Percentiles rank a stretch among this genome's conserved stretches.
Conservation (phyloP, 345 rosid species). For the Cardamine resedifolia region DNA sequence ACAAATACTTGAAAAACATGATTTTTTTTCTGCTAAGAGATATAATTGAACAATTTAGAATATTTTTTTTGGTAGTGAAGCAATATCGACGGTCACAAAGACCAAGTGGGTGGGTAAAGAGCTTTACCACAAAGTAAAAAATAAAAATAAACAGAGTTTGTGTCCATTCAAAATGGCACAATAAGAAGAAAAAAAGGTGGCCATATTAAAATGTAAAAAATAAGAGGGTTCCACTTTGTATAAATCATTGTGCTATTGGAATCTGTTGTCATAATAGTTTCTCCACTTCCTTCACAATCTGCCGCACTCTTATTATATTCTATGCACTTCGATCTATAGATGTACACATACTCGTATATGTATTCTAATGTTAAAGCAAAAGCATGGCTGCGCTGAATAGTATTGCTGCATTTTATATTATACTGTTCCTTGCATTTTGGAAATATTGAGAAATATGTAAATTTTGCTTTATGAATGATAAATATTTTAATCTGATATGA, state of each 20-base stretch:
- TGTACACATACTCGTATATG: conserved; percentile 3
- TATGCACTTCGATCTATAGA: conserved; percentile 2
- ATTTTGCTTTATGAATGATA: not conserved
- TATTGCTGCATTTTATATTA: not conserved
- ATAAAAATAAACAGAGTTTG: conserved; percentile 20
- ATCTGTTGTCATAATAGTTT: conserved; percentile 43
- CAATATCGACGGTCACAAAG: conserved; percentile 32
- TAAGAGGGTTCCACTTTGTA: conserved; percentile 18
- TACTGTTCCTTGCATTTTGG: conserved; percentile 21
- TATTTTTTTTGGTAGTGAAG: conserved; percentile 11
- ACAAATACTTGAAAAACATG: not conserved
- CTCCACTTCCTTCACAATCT: conserved; percentile 43
- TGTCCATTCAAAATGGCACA: conserved; percentile 39
- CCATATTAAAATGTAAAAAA: conserved; percentile 26
- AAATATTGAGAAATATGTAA: not conserved
- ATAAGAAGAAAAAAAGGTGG: conserved; percentile 16
- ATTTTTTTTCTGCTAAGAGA: not conserved
- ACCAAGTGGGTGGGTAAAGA: conserved; percentile 27
- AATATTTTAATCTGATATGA: not conserved
- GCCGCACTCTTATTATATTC: conserved; percentile 6
- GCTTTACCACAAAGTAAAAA: conserved; percentile 30
- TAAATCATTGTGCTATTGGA: conserved; percentile 45
- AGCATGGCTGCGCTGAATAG: conserved; percentile 20
- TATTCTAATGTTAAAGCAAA: conserved; percentile 7
- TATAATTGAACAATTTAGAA: not conserved